Evolutionary conservation across 2,329 filamentous ascomycete species (phyloP).

Genomic region (Ophiostoma novo-ulmi): DNA sequence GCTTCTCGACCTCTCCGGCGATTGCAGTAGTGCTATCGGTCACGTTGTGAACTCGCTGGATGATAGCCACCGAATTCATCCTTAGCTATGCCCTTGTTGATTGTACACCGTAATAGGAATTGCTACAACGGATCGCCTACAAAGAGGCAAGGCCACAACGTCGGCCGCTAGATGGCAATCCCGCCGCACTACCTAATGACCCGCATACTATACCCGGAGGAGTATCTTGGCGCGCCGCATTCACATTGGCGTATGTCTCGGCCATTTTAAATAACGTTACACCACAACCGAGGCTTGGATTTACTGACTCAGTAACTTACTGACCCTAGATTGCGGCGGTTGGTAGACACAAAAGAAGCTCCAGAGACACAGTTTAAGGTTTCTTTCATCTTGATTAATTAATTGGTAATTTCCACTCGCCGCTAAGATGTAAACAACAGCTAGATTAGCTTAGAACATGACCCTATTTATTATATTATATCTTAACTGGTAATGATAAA

Average conservation of each 20-base stretch:
- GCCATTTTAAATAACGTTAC: not conserved
- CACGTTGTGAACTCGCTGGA: not conserved
- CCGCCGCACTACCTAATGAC: not conserved
- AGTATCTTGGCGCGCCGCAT: not conserved
- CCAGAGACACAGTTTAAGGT: not conserved
- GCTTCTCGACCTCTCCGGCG: not conserved
- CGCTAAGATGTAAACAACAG: not conserved
- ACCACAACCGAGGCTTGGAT: not conserved
- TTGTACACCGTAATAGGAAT: not conserved
- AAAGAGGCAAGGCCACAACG: not conserved
- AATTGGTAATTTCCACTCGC: not conserved
- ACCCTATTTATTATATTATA: not conserved
- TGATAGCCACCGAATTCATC: not conserved
- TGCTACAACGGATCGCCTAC: not conserved
- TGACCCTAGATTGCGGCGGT: not conserved
- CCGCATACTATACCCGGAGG: not conserved
- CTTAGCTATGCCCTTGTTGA: not conserved
- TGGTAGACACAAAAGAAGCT: not conserved
- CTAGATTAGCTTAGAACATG: not conserved
- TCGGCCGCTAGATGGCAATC: constrained; percentile 3
- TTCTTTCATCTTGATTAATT: not conserved
- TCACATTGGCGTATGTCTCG: not conserved
- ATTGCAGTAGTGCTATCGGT: not conserved
- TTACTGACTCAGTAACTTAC: not conserved
- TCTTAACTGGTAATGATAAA: not conserved